Base-by-base conservation (phyloP, 176 grass and related monocot genomes). In the Calamus simplicifolius region DNA sequence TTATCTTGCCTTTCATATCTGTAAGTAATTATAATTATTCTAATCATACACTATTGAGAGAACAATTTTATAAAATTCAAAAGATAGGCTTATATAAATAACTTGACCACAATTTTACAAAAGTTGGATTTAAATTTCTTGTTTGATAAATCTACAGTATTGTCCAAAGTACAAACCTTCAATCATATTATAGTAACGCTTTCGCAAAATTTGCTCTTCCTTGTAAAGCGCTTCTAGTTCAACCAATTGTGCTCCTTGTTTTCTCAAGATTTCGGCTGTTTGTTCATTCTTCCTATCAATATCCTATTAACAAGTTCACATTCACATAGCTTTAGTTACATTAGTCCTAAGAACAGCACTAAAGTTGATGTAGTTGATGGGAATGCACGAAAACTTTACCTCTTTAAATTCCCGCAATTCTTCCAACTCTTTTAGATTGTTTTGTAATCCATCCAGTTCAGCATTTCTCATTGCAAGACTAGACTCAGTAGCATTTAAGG, bases 1-100 rank as follows among this genome's bases (percentile, higher is more conserved):
- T 77, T 75, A 93, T 98, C 62, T 98, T 98, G 57, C 94, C 94
- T 83, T 98, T 98, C 94, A 98, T 98, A 66, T 98, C 94, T 98
- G 55, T 50, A 13, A 43, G 35, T 43, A 12, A 43, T 43, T 43
- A 43, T 43, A 43, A 43, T 43, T 43, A 43, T 43, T 43, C 8
- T 13, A 43, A 43, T 43, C 35, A 43, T 43, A 43, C 3, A 8
- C 8, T 43, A 43, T 43, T 43, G 6, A 43, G 2, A 43, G 35
- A 43, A 43, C 35, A 43, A 43, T 43, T 12, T 13, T 13, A 43
- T 13, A 13, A 43, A 43, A 13, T 10, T 43, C 35, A 43, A 13
- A 12, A 12, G 35, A 7, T 43, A 43, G 12, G 35, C 35, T 43
- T 2, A 13, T 43, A 43, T 13, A 43, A 12, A 43, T 43, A 43